Evolutionary conservation across 805 yeast genomes (phyloP).

Genomic region (Candida incommunis): DNA sequence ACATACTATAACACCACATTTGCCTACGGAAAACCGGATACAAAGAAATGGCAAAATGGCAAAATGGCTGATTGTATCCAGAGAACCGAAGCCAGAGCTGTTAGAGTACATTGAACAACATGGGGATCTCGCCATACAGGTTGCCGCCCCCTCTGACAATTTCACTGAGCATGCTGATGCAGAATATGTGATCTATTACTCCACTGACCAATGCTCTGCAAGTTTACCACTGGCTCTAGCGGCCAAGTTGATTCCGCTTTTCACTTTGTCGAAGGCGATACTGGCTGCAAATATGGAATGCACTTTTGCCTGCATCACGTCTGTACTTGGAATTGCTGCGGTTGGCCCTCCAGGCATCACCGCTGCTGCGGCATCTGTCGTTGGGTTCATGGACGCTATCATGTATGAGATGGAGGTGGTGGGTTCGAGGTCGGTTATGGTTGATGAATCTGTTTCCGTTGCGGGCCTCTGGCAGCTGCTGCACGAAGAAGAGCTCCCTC

Average conservation of each 20-base stretch:
- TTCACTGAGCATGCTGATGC: neutral
- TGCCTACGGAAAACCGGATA: too few relatives aligned
- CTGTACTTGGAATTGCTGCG: neutral
- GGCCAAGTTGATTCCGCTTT: neutral
- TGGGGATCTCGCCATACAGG: neutral
- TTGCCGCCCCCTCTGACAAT: neutral
- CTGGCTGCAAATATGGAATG: neutral
- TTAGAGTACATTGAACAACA: neutral
- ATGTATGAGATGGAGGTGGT: slow-evolving; percentile 8
- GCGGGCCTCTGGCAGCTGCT: slow-evolving; percentile 13
- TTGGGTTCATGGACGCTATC: slow-evolving; percentile 1
- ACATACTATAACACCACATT: too few relatives aligned
- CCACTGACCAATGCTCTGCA: neutral
- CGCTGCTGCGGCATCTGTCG: neutral
- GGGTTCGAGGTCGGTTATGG: slow-evolving; percentile 12
- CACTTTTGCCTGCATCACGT: slow-evolving; percentile 1
- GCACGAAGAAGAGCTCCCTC: neutral
- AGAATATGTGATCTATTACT: neutral
- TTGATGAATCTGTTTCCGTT: slow-evolving; percentile 16
- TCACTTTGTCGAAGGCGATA: neutral
- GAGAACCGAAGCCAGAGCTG: neutral
- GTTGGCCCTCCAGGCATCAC: neutral
- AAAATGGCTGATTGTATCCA: neutral
- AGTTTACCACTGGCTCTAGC: neutral
- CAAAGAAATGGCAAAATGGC: neutral